Percentiles rank a stretch among this genome's conserved stretches.
These are phyloP conservation scores for Lotus japonicus DNA, from an alignment of 306 rosid genomes.

Conservation along the genomic window DNA sequence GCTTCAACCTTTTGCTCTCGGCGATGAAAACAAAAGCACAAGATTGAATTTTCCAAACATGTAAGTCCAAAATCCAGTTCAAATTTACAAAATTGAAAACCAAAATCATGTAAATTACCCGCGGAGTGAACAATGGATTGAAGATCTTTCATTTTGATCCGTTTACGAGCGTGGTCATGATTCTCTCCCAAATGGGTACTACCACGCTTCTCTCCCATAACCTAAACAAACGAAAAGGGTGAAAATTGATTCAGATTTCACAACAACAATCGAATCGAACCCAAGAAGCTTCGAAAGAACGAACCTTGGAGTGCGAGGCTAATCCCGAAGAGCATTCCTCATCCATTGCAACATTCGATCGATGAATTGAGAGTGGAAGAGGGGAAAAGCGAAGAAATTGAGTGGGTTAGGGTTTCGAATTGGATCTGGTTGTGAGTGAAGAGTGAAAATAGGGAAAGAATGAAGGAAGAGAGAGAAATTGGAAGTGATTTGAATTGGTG, in stretches of 20 bases:
- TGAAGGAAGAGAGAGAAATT: not conserved
- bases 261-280: not conserved
- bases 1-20: too few species aligned
- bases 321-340: conserved; percentile 22
- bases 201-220: conserved; percentile 45
- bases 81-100: not conserved
- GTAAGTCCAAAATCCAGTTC: not conserved
- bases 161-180: conserved; percentile 34
- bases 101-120: conserved; percentile 42
- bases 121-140: conserved; percentile 43
- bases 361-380: not conserved
- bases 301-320: conserved; percentile 36
- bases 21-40: too few species aligned
- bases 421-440: conserved; percentile 4
- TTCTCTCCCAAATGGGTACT: conserved; percentile 28
- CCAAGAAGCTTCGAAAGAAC: not conserved
- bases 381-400: not conserved
- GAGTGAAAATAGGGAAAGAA: not conserved
- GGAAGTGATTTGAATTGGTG: not conserved
- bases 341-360: conserved; percentile 24
- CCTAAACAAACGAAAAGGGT: conserved; percentile 20
- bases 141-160: conserved; percentile 68
- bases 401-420: conserved; percentile 14
- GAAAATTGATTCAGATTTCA: not conserved
- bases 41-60: too few species aligned